These are phyloP conservation scores for Kappamyces sp. DNA, from an alignment of 192 early-diverging fungal species.

Conservation along the genomic window DNA sequence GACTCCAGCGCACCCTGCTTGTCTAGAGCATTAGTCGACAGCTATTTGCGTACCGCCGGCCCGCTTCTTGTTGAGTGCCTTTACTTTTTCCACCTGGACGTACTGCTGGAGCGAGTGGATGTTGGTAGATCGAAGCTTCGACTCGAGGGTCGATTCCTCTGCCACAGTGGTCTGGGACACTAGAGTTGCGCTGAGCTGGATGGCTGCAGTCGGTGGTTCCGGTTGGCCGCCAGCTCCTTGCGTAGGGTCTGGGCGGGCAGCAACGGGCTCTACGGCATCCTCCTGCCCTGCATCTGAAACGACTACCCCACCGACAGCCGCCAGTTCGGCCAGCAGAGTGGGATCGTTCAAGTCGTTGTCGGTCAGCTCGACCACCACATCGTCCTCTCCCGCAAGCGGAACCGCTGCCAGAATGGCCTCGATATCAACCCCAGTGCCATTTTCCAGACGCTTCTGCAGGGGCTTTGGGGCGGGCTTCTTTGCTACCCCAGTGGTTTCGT, in stretches of 20 bases:
- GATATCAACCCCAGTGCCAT: constrained; percentile 5
- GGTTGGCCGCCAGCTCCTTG: background rate
- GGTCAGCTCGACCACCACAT: constrained; percentile 57
- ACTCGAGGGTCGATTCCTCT: constrained; percentile 19
- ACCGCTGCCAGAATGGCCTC: constrained; percentile 4
- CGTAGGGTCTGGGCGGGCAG: background rate
- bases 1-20: constrained; percentile 36
- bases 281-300: background rate
- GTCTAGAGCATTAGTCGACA: no score
- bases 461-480: background rate
- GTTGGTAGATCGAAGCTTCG: constrained; percentile 28
- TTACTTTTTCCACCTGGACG: constrained; percentile 43
- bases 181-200: background rate
- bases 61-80: constrained; percentile 39
- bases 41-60: constrained; percentile 30
- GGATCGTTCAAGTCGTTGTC: constrained; percentile 76
- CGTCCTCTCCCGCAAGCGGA: constrained; percentile 27
- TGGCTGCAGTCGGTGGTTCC: background rate
- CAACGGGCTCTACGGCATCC: background rate
- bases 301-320: constrained; percentile 17
- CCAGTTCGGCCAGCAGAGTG: constrained; percentile 49
- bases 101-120: constrained; percentile 30
- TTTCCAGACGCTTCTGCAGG: background rate
- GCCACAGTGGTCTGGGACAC: background rate
- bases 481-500: background rate